Evolutionary conservation across 2,329 filamentous ascomycete genomes (phyloP).

Genomic region (Bimuria novae-zelandiae): DNA sequence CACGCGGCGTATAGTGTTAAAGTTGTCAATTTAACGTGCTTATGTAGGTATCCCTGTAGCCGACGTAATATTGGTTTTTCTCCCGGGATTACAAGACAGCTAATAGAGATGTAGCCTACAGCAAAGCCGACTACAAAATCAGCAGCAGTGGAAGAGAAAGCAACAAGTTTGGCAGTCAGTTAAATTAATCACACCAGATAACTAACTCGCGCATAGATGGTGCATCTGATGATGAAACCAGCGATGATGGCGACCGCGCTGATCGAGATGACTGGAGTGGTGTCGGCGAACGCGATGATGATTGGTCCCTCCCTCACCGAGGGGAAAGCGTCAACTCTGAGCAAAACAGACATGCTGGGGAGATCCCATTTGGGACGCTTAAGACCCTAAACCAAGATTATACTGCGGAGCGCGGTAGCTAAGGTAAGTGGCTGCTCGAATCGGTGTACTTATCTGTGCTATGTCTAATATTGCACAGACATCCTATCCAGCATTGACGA

Average conservation of each 20-base stretch:
- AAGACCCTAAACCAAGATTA: neutral
- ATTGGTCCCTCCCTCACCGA: neutral
- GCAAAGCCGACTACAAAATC: constrained; percentile 11
- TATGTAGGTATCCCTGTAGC: constrained; percentile 13
- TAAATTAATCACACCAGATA: neutral
- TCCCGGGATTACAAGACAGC: neutral
- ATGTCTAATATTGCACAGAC: constrained; percentile 18
- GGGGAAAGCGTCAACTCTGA: neutral
- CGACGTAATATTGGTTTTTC: neutral
- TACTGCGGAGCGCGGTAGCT: constrained; percentile 8
- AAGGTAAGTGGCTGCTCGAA: constrained; percentile 14
- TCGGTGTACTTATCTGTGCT: constrained; percentile 8
- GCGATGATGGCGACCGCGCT: neutral
- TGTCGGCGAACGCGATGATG: neutral
- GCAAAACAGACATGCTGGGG: neutral
- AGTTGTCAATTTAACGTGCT: constrained; percentile 14
- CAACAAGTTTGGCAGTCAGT: constrained; percentile 3
- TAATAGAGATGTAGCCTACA: constrained; percentile 11
- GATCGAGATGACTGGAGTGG: neutral
- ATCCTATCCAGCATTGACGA: constrained; percentile 12
- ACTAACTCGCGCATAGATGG: neutral
- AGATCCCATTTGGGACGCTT: neutral
- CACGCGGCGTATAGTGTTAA: constrained; percentile 3
- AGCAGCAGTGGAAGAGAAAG: constrained; percentile 8
- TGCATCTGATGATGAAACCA: neutral